These are phyloP conservation scores for Emmonsiellopsis sp. DNA, from an alignment of 2,329 filamentous ascomycete genomes.

Conservation along the genomic window DNA sequence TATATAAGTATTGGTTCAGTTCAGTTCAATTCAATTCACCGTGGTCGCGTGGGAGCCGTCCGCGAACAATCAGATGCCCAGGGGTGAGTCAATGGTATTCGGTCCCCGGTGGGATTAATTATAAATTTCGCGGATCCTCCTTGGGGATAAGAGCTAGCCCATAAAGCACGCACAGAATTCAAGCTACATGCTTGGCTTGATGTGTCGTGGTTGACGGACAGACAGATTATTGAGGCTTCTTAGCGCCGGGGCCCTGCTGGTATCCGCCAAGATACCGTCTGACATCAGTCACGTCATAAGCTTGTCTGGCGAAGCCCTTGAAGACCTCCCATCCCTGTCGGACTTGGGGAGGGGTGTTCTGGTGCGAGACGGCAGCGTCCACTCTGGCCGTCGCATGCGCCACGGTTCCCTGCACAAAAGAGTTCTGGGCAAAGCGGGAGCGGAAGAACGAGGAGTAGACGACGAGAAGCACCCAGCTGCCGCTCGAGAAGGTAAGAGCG, in stretches of 20 bases:
- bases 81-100: too few species aligned
- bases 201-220: neutral
- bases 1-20: too few species aligned
- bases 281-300: constrained; percentile 69
- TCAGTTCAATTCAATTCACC: too few species aligned
- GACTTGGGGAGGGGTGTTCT: constrained; percentile 72
- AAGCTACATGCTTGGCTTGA: neutral
- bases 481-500: constrained; percentile 77
- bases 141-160: too few species aligned
- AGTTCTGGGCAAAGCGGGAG: constrained; percentile 80
- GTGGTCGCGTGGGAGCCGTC: too few species aligned
- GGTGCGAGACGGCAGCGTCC: constrained; percentile 73
- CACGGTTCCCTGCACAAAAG: constrained; percentile 80
- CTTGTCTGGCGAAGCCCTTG: constrained; percentile 65
- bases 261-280: constrained; percentile 57
- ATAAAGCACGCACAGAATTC: too few species aligned
- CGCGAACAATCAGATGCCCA: too few species aligned
- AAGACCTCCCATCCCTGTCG: constrained; percentile 70
- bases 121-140: too few species aligned
- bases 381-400: constrained; percentile 61
- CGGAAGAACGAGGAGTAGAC: constrained; percentile 91
- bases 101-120: too few species aligned
- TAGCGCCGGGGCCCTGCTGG: constrained; percentile 20
- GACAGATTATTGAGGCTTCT: constrained; percentile 39
- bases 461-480: constrained; percentile 77